Percentiles rank a stretch among this genome's conserved stretches.
phyloP scores from a whole-genome alignment of 345 rosid species.

The Gossypium australe region DNA sequence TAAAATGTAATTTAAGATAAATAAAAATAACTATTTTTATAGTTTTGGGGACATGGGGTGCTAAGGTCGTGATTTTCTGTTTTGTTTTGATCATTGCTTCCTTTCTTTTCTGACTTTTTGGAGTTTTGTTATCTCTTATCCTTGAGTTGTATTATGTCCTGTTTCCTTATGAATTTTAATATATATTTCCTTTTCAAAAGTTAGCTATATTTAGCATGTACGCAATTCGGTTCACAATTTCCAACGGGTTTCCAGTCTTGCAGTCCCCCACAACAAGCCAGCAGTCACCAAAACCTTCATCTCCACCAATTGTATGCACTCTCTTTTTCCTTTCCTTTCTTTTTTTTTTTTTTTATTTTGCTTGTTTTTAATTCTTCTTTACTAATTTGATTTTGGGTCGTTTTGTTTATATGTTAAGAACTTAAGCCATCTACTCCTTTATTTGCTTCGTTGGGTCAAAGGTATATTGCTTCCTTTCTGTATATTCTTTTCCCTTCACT shows the following conservation, averaged over 20 bases:
- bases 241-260: not conserved
- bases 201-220: not conserved
- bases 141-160: not conserved
- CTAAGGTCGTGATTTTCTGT: too few relatives aligned
- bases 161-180: too few relatives aligned
- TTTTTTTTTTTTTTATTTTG: too few relatives aligned
- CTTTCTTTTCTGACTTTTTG: not conserved
- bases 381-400: not conserved
- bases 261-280: not conserved
- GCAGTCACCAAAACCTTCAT: not conserved
- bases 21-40: too few relatives aligned
- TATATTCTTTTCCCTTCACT: not conserved
- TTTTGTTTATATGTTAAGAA: not conserved
- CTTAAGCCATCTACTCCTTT: too few relatives aligned
- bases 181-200: too few relatives aligned
- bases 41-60: too few relatives aligned
- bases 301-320: not conserved
- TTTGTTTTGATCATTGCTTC: not conserved
- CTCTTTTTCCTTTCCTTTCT: too few relatives aligned
- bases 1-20: too few relatives aligned
- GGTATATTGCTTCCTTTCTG: not conserved
- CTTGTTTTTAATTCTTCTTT: not conserved
- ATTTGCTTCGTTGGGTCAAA: not conserved
- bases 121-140: not conserved
- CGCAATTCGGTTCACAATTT: not conserved